Conservation (phyloP, 2,329 filamentous ascomycete genomes). For the Alternaria sp. region DNA sequence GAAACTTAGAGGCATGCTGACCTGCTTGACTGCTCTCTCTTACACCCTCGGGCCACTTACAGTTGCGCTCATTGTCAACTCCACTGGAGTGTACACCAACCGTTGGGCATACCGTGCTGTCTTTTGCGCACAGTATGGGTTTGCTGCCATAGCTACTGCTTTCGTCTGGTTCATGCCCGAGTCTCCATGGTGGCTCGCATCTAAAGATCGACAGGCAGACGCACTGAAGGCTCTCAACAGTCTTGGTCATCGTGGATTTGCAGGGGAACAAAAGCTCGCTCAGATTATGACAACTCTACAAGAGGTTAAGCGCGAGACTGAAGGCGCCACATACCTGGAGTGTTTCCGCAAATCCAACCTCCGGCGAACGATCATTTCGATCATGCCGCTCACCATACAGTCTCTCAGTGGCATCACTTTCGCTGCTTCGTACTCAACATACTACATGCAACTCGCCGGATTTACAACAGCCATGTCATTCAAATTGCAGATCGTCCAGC, state of each 20-base stretch:
- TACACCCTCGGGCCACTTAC: conserved; percentile 54
- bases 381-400: conserved; percentile 56
- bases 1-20: conserved; percentile 51
- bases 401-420: conserved; percentile 41
- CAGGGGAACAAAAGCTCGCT: conserved; percentile 30
- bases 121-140: conserved; percentile 55
- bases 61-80: conserved; percentile 39
- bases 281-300: conserved; percentile 46
- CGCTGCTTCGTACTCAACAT: conserved; percentile 49
- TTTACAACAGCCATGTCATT: conserved; percentile 49
- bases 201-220: conserved; percentile 67
- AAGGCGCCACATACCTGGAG: conserved; percentile 76
- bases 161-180: conserved; percentile 40
- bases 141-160: conserved; percentile 45
- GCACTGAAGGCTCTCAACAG: conserved; percentile 52
- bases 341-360: conserved; percentile 81
- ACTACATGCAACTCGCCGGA: conserved; percentile 56
- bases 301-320: conserved; percentile 47
- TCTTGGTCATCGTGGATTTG: conserved; percentile 28
- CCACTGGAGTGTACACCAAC: conserved; percentile 48
- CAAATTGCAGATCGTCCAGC: conserved; percentile 60
- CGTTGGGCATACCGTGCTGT: conserved; percentile 57
- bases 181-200: conserved; percentile 74
- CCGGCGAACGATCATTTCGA: conserved; percentile 76
- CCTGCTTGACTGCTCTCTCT: conserved; percentile 52